Evolutionary conservation across 2,329 filamentous ascomycete genomes (phyloP), one percentile per base, ranked within the genome.

Genomic region (Fusarium sp.): DNA sequence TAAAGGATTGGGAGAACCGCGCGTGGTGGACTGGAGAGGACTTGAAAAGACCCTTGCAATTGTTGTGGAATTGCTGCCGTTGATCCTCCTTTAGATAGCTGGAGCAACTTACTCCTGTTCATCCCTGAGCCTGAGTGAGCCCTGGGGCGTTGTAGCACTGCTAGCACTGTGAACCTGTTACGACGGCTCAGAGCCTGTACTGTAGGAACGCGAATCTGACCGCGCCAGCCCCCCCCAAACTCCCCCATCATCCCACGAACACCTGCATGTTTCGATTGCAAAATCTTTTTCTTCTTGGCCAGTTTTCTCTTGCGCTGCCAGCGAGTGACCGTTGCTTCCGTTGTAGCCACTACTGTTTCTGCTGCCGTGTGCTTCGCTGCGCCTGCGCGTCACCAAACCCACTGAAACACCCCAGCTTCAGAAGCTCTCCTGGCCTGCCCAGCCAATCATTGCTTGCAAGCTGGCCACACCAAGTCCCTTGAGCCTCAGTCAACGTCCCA

Each of bases 371-470:
- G 55, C 43, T 37, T 39, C 36, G 36, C 27, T 50, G 18, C 36
- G 37, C 30, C 15, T 52, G 37, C 44, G 27, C 48, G 18, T 23
- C 15, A 36, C 44, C 60, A 34, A 8, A 11, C 31, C 31, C 57
- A 54, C 44, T 50, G 60, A 61, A 65, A 71, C 63, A 51, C 60
- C 18, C 53, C 53, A 66, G 44, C 9, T 69, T 12, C 43, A 36
- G 40, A 43, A 64, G 50, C 37, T 48, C 18, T 40, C 44, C 50
- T 40, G 44, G 44, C 12, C 27, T 9, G 44, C 36, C 39, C 50
- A 55, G 51, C 73, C 73, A 75, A 75, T 75, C 70, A 73, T 54
- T 55, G 54, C 58, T 56, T 62, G 72, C 62, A 75, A 75, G 73
- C 63, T 75, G 71, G 73, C 73, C 71, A 75, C 73, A 75, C 65